Conservation (phyloP, 768 basidiomycete species). For the Pleurotus sapidus region DNA sequence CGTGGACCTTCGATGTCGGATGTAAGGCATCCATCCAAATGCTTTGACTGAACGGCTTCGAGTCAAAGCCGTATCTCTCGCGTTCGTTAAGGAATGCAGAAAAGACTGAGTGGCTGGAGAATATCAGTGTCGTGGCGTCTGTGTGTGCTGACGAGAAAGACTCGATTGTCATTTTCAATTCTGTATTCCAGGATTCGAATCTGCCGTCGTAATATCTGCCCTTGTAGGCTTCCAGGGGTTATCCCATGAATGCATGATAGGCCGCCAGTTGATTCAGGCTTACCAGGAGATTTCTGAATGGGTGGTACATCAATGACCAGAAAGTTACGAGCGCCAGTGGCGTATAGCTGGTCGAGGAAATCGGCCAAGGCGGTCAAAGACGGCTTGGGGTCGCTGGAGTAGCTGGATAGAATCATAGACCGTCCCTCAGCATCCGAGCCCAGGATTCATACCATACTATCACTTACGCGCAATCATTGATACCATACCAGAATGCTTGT, state of each 20-base stretch:
- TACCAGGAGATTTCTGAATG: constrained; percentile 45
- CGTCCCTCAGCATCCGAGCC: background rate
- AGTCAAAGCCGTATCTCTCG: constrained; percentile 32
- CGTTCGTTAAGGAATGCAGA: constrained; percentile 45
- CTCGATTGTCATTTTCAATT: constrained; percentile 26
- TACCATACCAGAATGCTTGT: constrained; percentile 47
- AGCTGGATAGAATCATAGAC: constrained; percentile 10
- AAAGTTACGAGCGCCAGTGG: constrained; percentile 50
- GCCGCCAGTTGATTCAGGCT: background rate
- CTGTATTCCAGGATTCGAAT: constrained; percentile 41
- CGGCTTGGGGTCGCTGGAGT: constrained; percentile 14
- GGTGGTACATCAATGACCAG: constrained; percentile 61
- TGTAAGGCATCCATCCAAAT: constrained; percentile 56
- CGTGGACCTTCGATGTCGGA: constrained; percentile 49
- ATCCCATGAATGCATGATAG: background rate
- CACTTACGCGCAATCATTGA: constrained; percentile 60
- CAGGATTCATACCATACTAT: background rate
- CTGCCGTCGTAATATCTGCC: constrained; percentile 12
- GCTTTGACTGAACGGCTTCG: constrained; percentile 26
- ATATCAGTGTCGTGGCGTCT: constrained; percentile 46
- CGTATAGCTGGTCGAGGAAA: constrained; percentile 47
- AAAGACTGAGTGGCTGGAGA: constrained; percentile 47
- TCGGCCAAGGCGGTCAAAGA: constrained; percentile 35
- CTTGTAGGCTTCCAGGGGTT: background rate
- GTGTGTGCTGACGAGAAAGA: constrained; percentile 36